Percentiles rank a stretch among this genome's conserved stretches.
Conservation (phyloP, 139 green algal genomes). For the Tetraselmis striata region DNA sequence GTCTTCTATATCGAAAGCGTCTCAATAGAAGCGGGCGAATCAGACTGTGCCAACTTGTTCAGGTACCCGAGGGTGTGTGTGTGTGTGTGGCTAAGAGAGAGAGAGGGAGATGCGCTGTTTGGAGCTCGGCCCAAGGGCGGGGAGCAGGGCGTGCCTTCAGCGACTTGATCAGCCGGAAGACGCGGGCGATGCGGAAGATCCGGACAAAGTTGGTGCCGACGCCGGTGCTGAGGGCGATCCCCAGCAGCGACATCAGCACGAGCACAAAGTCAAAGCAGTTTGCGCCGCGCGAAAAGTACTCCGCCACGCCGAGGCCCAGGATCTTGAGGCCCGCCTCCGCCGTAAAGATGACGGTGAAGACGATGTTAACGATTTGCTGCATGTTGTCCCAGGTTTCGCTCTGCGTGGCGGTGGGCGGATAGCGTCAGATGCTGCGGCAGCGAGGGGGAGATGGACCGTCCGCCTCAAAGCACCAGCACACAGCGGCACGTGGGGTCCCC, state of each 20-base stretch:
- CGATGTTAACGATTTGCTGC: conserved; percentile 21
- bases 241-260: conserved; percentile 16
- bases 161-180: conserved; percentile 18
- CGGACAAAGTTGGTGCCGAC: conserved; percentile 8
- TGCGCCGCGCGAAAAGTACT: conserved; percentile 30
- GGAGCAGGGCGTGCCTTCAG: conserved; percentile 1
- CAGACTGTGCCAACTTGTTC: too few relatives aligned
- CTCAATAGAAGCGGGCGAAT: too few relatives aligned
- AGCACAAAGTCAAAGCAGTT: conserved; percentile 35
- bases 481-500: too few relatives aligned
- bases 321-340: conserved; percentile 38
- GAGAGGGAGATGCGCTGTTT: neutral
- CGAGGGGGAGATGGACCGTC: too few relatives aligned
- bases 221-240: conserved; percentile 2
- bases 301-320: conserved; percentile 10
- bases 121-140: neutral
- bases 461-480: too few relatives aligned
- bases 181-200: conserved; percentile 16
- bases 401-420: conserved; percentile 4
- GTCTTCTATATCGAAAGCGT: too few relatives aligned
- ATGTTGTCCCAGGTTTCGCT: neutral
- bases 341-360: conserved; percentile 37
- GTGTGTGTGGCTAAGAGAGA: neutral
- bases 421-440: too few relatives aligned
- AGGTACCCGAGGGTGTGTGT: too few relatives aligned